Percentiles rank a stretch among this genome's conserved stretches.
These are phyloP conservation scores for Wickerhamomyces sp. DNA, from an alignment of 1,139 yeast species.

Conservation along the genomic window DNA sequence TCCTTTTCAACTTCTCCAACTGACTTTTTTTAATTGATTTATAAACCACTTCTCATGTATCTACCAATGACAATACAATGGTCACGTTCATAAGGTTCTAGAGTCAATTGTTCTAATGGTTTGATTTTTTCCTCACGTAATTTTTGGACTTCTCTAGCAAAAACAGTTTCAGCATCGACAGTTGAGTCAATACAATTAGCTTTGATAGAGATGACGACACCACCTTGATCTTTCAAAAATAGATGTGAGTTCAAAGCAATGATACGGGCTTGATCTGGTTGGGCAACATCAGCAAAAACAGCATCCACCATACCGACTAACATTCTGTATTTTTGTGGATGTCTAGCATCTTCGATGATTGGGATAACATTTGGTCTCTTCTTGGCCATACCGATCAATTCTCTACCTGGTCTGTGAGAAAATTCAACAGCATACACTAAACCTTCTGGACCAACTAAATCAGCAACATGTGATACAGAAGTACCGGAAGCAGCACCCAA, in stretches of 20 bases:
- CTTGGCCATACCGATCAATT: slow-evolving; percentile 98
- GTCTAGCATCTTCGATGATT: slow-evolving; percentile 99
- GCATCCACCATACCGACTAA: slow-evolving; percentile 97
- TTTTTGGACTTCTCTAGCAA: slow-evolving; percentile 98
- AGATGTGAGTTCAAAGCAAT: slow-evolving; percentile 96
- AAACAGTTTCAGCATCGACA: slow-evolving; percentile 98
- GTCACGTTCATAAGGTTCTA: slow-evolving; percentile 99
- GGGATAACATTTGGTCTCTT: slow-evolving; percentile 99
- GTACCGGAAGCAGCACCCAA: slow-evolving; percentile 99
- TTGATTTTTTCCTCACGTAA: slow-evolving; percentile 98
- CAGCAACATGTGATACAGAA: slow-evolving; percentile 96
- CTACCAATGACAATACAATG: slow-evolving; percentile 98
- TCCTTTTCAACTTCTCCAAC: neutral
- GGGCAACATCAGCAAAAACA: slow-evolving; percentile 99
- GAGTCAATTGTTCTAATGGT: slow-evolving; percentile 96
- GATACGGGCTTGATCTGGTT: slow-evolving; percentile 99
- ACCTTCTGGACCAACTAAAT: slow-evolving; percentile 98
- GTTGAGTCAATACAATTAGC: slow-evolving; percentile 99
- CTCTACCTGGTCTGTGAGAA: slow-evolving; percentile 99
- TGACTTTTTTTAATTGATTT: slow-evolving; percentile 4
- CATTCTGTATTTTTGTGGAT: slow-evolving; percentile 99
- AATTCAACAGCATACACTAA: slow-evolving; percentile 97
- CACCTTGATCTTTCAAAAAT: slow-evolving; percentile 97
- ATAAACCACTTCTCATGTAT: slow-evolving; percentile 82
- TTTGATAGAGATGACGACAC: slow-evolving; percentile 96